Conservation (phyloP, 108 stramenopile genomes). For the Nitzschia palea region DNA sequence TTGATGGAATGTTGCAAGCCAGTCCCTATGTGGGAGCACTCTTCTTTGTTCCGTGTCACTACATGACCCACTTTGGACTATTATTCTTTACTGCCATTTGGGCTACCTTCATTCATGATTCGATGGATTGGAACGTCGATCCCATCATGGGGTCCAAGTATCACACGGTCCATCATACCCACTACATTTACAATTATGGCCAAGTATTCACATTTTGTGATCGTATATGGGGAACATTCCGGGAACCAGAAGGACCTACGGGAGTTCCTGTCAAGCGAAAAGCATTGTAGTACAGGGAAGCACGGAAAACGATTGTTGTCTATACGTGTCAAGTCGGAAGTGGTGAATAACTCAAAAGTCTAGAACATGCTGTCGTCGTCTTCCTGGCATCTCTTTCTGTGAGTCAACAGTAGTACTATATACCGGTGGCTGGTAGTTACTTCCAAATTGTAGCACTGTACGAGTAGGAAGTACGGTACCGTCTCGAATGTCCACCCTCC, state of each 20-base stretch:
- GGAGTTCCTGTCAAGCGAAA: conserved; percentile 32
- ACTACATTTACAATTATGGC: conserved; percentile 91
- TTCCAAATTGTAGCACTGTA: no score
- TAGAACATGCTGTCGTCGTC: no score
- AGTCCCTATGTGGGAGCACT: conserved; percentile 72
- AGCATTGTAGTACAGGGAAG: neutral
- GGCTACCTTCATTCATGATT: conserved; percentile 93
- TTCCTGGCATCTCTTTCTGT: no score
- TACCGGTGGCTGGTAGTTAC: no score
- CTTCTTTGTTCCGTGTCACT: conserved; percentile 82
- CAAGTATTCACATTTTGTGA: conserved; percentile 93
- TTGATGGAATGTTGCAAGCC: conserved; percentile 87
- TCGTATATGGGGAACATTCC: conserved; percentile 78
- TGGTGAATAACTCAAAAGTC: no score
- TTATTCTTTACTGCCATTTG: conserved; percentile 88
- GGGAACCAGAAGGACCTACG: conserved; percentile 64
- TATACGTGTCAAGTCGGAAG: no score
- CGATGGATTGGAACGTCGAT: conserved; percentile 82
- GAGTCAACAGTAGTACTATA: no score
- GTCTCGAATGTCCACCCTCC: no score
- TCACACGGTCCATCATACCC: conserved; percentile 91
- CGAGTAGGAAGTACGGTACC: no score
- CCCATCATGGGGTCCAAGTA: conserved; percentile 91
- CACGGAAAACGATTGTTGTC: no score
- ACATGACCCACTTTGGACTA: conserved; percentile 78